Evolutionary conservation across 208 protist species (phyloP), one percentile per base, ranked within the genome.

Genomic region (Wallacemonas rigidus): DNA sequence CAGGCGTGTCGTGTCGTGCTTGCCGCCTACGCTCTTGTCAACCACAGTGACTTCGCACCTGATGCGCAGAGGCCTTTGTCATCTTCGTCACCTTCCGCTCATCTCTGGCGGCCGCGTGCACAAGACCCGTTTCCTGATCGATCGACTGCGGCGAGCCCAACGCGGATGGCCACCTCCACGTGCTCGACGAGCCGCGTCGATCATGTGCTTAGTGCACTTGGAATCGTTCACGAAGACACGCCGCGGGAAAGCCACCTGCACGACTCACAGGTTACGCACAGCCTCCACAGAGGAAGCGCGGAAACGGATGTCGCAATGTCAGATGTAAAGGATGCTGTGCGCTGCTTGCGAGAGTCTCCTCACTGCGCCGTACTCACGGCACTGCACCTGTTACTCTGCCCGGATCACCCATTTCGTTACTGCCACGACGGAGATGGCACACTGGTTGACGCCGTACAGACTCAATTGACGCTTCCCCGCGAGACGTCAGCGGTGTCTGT

Each of bases 1-100:
- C 84, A 89, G 55, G 64, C 77, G 2, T 83, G 74, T 55, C 67
- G 76, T 35, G 61, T 71, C 3, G 67, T 86, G 26, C 57, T 89
- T 14, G 75, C 84, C 17, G 17, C 71, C 8, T 69, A 56, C 41
- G 48, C 44, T 5, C 74, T 79, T 9, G 43, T 54, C 50, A 15
- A 17, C n/a, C 41, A 36, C 12, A 5, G 63, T 17, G 26, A 26
- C 26, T 26, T 26, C 26, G 26, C 26, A 26, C 26, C 26, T 26
- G 26, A 26, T 26, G 26, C 26, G 26, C 26, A 50, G 45, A 0
- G 8, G 6, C 45, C 45, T 50, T 50, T 50, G 45, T 50, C 45
- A 6, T 50, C 45, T 50, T 12, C 8, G 8, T 14, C 45, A 14
- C 8, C 12, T 6, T 14, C 45, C 12, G 45, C 45, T 6, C 45